Conservation (phyloP, 192 early-diverging fungal genomes). For the Umbelopsis vinacea region DNA sequence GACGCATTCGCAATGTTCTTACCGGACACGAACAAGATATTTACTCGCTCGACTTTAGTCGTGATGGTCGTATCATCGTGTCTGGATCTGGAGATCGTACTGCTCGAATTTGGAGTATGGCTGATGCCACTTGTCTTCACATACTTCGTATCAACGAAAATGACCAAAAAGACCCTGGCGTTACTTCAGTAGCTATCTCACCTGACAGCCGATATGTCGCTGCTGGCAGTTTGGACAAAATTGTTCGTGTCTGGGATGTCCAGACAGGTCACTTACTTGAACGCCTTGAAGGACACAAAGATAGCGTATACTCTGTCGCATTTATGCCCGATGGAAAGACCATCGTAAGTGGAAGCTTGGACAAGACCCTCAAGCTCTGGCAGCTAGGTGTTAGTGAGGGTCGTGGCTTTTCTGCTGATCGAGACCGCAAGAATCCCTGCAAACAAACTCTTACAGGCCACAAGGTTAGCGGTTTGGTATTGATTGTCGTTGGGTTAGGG, state of each 20-base stretch:
- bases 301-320: slow-evolving; percentile 95
- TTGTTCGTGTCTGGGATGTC: slow-evolving; percentile 92
- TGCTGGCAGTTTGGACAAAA: slow-evolving; percentile 90
- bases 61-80: slow-evolving; percentile 88
- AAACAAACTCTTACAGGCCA: slow-evolving; percentile 55
- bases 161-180: slow-evolving; percentile 87
- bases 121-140: slow-evolving; percentile 71
- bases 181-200: slow-evolving; percentile 93
- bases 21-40: slow-evolving; percentile 96
- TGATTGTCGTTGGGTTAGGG: not conserved
- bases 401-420: slow-evolving; percentile 29
- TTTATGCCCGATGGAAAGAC: slow-evolving; percentile 92
- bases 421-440: slow-evolving; percentile 42
- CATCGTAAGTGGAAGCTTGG: slow-evolving; percentile 89
- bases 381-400: slow-evolving; percentile 62
- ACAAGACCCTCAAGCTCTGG: slow-evolving; percentile 93
- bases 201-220: slow-evolving; percentile 88
- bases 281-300: slow-evolving; percentile 92
- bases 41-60: slow-evolving; percentile 93
- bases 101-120: slow-evolving; percentile 87
- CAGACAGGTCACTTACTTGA: slow-evolving; percentile 79
- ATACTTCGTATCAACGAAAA: slow-evolving; percentile 80
- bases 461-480: slow-evolving; percentile 38
- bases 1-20: slow-evolving; percentile 68
- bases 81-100: slow-evolving; percentile 88